Evolutionary conservation across 2,329 filamentous ascomycete genomes (phyloP).

Genomic region (Tothia fuscella): DNA sequence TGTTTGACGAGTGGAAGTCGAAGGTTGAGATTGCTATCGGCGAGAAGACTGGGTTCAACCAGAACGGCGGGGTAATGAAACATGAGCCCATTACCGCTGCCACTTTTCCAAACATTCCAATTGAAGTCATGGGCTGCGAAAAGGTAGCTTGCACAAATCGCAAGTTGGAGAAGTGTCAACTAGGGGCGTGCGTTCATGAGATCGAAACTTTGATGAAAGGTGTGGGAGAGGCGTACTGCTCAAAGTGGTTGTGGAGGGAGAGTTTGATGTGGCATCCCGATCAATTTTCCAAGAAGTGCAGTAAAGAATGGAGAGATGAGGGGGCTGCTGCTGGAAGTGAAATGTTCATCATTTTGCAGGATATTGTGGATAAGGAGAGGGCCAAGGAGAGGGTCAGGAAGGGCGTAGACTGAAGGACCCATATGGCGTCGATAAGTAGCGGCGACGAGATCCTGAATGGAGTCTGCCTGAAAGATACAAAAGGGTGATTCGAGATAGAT

Average conservation of each 20-base stretch:
- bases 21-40: background rate
- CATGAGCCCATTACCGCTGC: background rate
- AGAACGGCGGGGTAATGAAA: background rate
- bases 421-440: too few species aligned
- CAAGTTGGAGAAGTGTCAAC: constrained; percentile 4
- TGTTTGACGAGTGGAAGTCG: background rate
- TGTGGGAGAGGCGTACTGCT: background rate
- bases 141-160: constrained; percentile 2
- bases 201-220: constrained; percentile 3
- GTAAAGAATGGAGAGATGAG: background rate
- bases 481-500: too few species aligned
- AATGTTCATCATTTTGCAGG: constrained; percentile 9
- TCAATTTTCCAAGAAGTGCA: constrained; percentile 3
- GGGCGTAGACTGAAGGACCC: too few species aligned
- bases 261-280: constrained; percentile 10
- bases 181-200: constrained; percentile 8
- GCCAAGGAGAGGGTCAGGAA: constrained; percentile 1
- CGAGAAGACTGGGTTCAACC: background rate
- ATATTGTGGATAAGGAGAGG: constrained; percentile 7
- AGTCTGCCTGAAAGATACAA: too few species aligned
- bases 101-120: background rate
- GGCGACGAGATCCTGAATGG: too few species aligned
- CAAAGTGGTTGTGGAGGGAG: constrained; percentile 4
- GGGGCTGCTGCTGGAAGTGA: background rate
- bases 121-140: background rate